A percentile compares a stretch with the other conserved stretches of the same genome.
Evolutionary conservation across 768 basidiomycete genomes (phyloP).

Genomic region (Lactarius sp.): DNA sequence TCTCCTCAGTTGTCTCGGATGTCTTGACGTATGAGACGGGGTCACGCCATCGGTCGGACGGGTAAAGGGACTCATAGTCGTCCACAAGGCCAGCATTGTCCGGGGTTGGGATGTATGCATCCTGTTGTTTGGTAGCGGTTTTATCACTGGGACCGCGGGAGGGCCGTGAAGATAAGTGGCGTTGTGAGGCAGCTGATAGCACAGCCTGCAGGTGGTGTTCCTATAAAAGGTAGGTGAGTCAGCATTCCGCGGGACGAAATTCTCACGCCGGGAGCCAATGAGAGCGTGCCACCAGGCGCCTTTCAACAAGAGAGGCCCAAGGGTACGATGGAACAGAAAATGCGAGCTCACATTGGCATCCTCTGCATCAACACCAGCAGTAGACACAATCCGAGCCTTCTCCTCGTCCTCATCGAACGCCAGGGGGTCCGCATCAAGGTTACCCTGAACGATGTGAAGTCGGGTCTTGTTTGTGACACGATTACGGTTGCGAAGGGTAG

Average conservation of each 20-base stretch:
- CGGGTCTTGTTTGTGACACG: slow-evolving; percentile 91
- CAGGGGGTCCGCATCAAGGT: slow-evolving; percentile 73
- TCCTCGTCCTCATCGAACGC: slow-evolving; percentile 84
- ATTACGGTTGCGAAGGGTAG: slow-evolving; percentile 80
- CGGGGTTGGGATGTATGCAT: slow-evolving; percentile 87
- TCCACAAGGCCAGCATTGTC: slow-evolving; percentile 78
- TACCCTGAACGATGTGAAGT: slow-evolving; percentile 77
- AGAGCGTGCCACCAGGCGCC: slow-evolving; percentile 39
- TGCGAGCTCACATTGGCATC: slow-evolving; percentile 77
- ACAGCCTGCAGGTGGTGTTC: slow-evolving; percentile 58
- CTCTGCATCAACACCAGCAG: slow-evolving; percentile 87
- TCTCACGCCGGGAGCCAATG: slow-evolving; percentile 47
- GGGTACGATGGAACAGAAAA: slow-evolving; percentile 34
- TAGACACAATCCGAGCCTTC: slow-evolving; percentile 73
- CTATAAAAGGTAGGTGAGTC: slow-evolving; percentile 42
- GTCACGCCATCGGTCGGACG: slow-evolving; percentile 64
- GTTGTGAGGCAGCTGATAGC: slow-evolving; percentile 49
- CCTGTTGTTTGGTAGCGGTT: slow-evolving; percentile 38
- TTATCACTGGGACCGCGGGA: slow-evolving; percentile 37
- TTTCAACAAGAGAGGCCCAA: slow-evolving; percentile 42
- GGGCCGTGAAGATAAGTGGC: slow-evolving; percentile 38
- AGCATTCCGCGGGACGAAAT: slow-evolving; percentile 48
- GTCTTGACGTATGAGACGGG: slow-evolving; percentile 73
- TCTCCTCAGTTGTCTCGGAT: slow-evolving; percentile 83
- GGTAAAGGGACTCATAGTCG: slow-evolving; percentile 77